Evolutionary conservation across 768 basidiomycete genomes (phyloP), one percentile per base, ranked within the genome.

Genomic region (Leccinum pellstonianum): DNA sequence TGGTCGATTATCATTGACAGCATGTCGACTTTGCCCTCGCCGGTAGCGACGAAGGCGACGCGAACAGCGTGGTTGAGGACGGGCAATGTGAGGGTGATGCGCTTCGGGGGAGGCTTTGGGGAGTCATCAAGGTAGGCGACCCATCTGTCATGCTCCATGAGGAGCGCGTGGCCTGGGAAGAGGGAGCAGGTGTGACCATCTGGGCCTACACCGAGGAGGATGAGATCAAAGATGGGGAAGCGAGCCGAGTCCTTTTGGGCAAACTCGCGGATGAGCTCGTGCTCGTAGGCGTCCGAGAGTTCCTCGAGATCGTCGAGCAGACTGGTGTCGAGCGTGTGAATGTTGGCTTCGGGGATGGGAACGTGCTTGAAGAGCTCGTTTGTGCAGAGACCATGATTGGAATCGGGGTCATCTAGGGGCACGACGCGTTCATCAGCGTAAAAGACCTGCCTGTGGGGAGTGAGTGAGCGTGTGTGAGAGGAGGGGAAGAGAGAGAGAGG

Each of bases 161-260:
- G 83, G 41, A 98, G 82, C 38, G 74, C 76, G 70, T 98, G 96
- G n/a, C 83, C 90, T 9, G 97, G 97, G 85, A 99, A 99, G 65
- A 99, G 87, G 7, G 92, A 95, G 62, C 90, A 94, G 46, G 96
- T 98, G 80, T 99, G 97, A n/a, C 96, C 96, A 72, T 98, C 97
- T 5, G 91, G 92, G 31, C 97, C 97, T 83, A 95, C 87, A 52
- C 97, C 97, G 54, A 99, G 88, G 48, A 99, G 85, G 77, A 98
- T 90, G 71, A 99, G 86, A 73, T 99, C 97, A 74, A 99, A 98
- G 54, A 97, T 81, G 62, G 97, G 97, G 83, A 98, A 98, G 61
- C 95, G 88, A 17, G 96, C 96, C 5, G 94, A 81, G 72, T 98
- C 93, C 71, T 87, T 91, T 70, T 89, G 86, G 0, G 95, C 97